Conservation (phyloP, 345 rosid species). For the Brassica juncea region DNA sequence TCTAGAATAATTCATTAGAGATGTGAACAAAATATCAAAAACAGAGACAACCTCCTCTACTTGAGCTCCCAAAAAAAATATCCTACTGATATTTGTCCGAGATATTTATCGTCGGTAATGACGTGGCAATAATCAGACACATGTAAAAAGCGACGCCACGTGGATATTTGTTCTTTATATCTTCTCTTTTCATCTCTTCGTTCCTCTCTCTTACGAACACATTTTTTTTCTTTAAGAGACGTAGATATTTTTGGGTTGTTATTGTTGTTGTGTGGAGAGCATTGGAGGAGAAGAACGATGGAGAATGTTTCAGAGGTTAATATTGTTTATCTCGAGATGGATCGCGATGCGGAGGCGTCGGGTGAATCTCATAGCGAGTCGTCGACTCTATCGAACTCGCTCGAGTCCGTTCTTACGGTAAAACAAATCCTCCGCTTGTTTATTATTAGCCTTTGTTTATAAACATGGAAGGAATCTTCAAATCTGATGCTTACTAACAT, state of each 20-base stretch:
- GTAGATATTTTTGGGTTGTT: neutral
- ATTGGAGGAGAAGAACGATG: neutral
- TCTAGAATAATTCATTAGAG: no score
- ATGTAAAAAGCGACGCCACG: neutral
- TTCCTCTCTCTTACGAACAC: no score
- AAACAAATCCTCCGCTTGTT: neutral
- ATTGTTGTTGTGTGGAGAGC: neutral
- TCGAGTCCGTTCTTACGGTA: neutral
- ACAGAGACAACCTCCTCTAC: neutral
- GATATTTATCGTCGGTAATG: neutral
- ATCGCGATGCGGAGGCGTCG: neutral
- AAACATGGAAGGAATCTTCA: neutral
- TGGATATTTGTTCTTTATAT: neutral
- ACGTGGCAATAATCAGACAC: neutral
- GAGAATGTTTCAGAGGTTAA: neutral
- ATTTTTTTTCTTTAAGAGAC: neutral
- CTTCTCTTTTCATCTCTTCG: no score
- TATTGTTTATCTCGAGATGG: neutral
- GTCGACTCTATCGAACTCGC: neutral
- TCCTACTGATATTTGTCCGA: neutral
- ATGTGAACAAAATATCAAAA: no score
- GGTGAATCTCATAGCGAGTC: neutral
- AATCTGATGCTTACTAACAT: neutral
- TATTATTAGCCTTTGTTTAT: no score
- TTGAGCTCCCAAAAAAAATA: neutral